Percentiles rank a stretch among this genome's conserved stretches.
Evolutionary conservation across 345 rosid species (phyloP).

Genomic region (Theobroma cacao): DNA sequence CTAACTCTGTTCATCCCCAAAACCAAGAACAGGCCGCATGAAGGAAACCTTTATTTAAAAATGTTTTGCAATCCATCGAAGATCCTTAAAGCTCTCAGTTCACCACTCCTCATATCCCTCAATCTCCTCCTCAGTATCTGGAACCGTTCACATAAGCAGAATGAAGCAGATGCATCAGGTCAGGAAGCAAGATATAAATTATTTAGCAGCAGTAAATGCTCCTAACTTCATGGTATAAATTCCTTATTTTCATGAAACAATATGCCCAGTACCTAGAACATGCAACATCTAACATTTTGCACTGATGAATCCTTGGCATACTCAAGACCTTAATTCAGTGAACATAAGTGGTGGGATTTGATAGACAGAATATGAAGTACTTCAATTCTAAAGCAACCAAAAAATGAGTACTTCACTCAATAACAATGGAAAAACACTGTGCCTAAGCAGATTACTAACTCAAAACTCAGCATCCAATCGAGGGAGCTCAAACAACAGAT

Average conservation of each 20-base stretch:
- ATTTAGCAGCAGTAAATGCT: not conserved
- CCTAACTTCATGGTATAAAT: not conserved
- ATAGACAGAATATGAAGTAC: not conserved
- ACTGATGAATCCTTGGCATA: not conserved
- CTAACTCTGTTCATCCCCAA: not conserved
- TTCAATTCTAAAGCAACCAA: not conserved
- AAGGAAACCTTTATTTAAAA: conserved; percentile 44
- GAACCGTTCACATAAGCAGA: conserved; percentile 8
- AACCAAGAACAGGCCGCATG: not conserved
- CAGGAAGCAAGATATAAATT: not conserved
- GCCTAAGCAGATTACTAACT: conserved; percentile 1
- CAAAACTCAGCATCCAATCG: not conserved
- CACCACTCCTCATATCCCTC: conserved; percentile 85
- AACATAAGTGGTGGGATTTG: not conserved
- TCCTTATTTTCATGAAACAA: not conserved
- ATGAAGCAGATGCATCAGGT: not conserved
- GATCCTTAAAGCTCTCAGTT: conserved; percentile 68
- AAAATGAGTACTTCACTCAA: not conserved
- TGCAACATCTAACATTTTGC: not conserved
- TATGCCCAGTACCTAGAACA: not conserved
- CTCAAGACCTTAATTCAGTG: not conserved
- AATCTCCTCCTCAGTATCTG: conserved; percentile 88
- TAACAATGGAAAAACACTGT: not conserved
- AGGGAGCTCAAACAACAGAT: not conserved
- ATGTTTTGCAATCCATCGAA: conserved; percentile 67